Percentiles rank a stretch among this genome's conserved stretches.
phyloP scores from a whole-genome alignment of 768 basidiomycete species.

The Phaffia tasmanica region DNA sequence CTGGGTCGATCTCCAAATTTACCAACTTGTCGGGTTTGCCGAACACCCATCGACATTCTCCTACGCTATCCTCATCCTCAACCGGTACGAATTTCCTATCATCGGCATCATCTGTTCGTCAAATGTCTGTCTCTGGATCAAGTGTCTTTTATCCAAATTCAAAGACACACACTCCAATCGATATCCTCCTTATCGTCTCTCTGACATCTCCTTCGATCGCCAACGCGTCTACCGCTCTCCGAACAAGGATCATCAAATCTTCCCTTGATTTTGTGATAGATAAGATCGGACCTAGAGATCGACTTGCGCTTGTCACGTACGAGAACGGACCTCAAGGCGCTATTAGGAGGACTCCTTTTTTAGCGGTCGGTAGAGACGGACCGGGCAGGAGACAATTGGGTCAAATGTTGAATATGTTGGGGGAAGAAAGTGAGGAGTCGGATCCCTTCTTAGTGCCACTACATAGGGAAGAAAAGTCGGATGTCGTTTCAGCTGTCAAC shows the following conservation, averaged over 20 bases:
- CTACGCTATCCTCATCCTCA: constrained; percentile 20
- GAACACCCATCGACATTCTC: constrained; percentile 3
- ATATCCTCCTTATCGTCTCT: constrained; percentile 83
- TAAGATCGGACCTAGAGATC: constrained; percentile 62
- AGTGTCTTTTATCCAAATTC: constrained; percentile 43
- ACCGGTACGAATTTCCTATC: constrained; percentile 37
- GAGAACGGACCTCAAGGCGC: constrained; percentile 71
- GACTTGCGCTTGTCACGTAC: constrained; percentile 82
- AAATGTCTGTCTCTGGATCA: background rate
- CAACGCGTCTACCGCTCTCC: constrained; percentile 58
- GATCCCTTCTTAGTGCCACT: constrained; percentile 51
- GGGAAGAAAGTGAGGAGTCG: constrained; percentile 32
- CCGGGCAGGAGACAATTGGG: constrained; percentile 55
- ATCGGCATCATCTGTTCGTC: constrained; percentile 50
- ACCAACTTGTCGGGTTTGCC: constrained; percentile 22
- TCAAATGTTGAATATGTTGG: constrained; percentile 66
- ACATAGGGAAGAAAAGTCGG: constrained; percentile 83
- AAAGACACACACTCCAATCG: constrained; percentile 80
- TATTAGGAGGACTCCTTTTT: constrained; percentile 88
- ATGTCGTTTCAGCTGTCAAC: constrained; percentile 97
- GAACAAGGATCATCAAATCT: constrained; percentile 74
- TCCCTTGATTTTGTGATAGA: constrained; percentile 78
- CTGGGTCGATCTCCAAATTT: constrained; percentile 1
- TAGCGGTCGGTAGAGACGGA: constrained; percentile 56
- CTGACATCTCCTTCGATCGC: constrained; percentile 63